Percentiles rank a stretch among this genome's conserved stretches.
Evolutionary conservation across 164 flowering plant species (phyloP).

Genomic region (Protea cynaroides): DNA sequence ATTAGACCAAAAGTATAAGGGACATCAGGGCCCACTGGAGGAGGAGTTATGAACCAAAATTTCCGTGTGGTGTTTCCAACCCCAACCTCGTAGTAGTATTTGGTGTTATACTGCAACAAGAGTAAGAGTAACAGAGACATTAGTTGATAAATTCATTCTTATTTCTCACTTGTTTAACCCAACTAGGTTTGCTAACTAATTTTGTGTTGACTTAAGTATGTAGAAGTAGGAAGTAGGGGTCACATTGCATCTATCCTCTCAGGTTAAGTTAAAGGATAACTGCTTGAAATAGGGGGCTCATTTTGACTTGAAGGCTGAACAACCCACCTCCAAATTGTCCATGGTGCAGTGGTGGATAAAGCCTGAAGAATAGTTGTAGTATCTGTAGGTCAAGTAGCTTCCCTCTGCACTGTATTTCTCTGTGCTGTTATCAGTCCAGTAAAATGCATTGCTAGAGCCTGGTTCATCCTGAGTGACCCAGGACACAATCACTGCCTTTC

Average conservation of each 20-base stretch:
- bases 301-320: neutral
- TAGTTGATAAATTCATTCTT: too few relatives aligned
- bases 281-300: too few relatives aligned
- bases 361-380: constrained; percentile 65
- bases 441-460: constrained; percentile 20
- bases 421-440: constrained; percentile 39
- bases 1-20: constrained; percentile 55
- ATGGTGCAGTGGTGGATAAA: constrained; percentile 73
- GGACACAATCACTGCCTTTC: too few relatives aligned
- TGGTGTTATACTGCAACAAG: constrained; percentile 37
- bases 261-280: too few relatives aligned
- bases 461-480: too few relatives aligned
- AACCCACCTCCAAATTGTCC: constrained; percentile 44
- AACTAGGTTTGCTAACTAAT: neutral
- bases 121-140: neutral
- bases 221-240: neutral
- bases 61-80: constrained; percentile 24
- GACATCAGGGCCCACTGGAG: constrained; percentile 45
- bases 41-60: constrained; percentile 54
- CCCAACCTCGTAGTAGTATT: constrained; percentile 45
- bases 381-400: constrained; percentile 38
- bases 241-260: too few relatives aligned
- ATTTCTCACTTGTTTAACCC: neutral
- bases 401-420: constrained; percentile 28
- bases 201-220: neutral